phyloP scores from a whole-genome alignment of 2,329 filamentous ascomycete species.

The Escovopsis sp. region DNA sequence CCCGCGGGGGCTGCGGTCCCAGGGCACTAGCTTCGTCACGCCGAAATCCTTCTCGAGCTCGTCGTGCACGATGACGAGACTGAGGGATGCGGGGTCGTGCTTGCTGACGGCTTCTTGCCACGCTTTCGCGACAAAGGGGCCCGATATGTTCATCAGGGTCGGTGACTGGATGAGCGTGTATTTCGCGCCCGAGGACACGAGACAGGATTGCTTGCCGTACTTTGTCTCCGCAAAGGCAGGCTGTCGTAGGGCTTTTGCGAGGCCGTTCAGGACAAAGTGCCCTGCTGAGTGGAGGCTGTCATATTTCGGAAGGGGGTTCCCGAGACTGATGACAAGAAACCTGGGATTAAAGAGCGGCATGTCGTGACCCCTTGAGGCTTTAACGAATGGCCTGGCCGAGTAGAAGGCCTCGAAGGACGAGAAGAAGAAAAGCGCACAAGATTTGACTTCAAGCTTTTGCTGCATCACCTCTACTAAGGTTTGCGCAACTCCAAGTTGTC shows the following conservation, averaged over 20 bases:
- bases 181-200: slow-evolving; percentile 32
- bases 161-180: slow-evolving; percentile 62
- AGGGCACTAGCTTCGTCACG: slow-evolving; percentile 47
- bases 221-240: slow-evolving; percentile 32
- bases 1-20: slow-evolving; percentile 49
- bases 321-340: slow-evolving; percentile 73
- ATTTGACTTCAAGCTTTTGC: too few relatives aligned
- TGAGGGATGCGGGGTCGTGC: slow-evolving; percentile 20
- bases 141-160: slow-evolving; percentile 73
- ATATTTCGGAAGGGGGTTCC: slow-evolving; percentile 64
- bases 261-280: slow-evolving; percentile 55
- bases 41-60: slow-evolving; percentile 67
- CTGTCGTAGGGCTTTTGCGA: slow-evolving; percentile 33
- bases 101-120: slow-evolving; percentile 42
- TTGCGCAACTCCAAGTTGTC: too few relatives aligned
- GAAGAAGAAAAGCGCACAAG: too few relatives aligned
- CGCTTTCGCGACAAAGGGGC: slow-evolving; percentile 51
- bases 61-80: slow-evolving; percentile 72
- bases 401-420: too few relatives aligned
- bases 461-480: too few relatives aligned
- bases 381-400: too few relatives aligned
- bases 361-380: background rate
- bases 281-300: slow-evolving; percentile 78
- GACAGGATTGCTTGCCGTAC: slow-evolving; percentile 37
- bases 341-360: slow-evolving; percentile 24